These are phyloP conservation scores for Alliaria petiolata DNA, from an alignment of 345 rosid species.

Conservation along the genomic window DNA sequence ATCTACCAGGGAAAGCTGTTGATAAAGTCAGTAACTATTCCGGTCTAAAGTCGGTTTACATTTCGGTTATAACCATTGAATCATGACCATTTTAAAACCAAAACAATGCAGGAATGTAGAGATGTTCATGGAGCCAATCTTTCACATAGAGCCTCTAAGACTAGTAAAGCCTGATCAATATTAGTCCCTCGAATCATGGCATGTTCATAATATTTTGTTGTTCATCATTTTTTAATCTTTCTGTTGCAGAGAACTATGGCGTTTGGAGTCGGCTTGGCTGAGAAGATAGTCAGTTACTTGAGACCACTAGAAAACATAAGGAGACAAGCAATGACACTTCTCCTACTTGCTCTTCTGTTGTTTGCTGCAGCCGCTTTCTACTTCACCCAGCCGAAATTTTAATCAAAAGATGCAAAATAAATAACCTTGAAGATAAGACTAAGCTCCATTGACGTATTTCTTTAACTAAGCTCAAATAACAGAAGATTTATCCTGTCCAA, in stretches of 20 bases:
- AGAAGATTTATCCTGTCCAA: too few species aligned
- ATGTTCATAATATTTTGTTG: background rate
- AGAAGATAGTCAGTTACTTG: constrained; percentile 32
- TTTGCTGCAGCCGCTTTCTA: constrained; percentile 27
- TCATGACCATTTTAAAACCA: background rate
- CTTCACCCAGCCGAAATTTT: constrained; percentile 12
- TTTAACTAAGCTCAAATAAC: too few species aligned
- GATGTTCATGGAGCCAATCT: constrained; percentile 77
- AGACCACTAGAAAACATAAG: constrained; percentile 8
- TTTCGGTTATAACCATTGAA: background rate
- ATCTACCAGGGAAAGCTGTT: constrained; percentile 58
- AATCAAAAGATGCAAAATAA: too few species aligned
- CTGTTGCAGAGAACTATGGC: constrained; percentile 43
- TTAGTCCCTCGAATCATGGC: background rate
- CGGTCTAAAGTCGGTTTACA: background rate
- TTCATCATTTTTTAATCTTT: background rate
- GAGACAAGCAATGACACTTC: background rate
- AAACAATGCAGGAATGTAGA: constrained; percentile 59
- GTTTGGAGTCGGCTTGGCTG: constrained; percentile 24
- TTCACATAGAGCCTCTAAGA: constrained; percentile 54
- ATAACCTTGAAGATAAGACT: too few species aligned
- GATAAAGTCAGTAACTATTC: constrained; percentile 46
- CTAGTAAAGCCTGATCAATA: constrained; percentile 38
- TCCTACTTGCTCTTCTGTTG: constrained; percentile 28
- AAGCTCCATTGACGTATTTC: too few species aligned